Base-by-base conservation (phyloP, 2,329 filamentous ascomycete genomes). In the Beauveria caledonica region DNA sequence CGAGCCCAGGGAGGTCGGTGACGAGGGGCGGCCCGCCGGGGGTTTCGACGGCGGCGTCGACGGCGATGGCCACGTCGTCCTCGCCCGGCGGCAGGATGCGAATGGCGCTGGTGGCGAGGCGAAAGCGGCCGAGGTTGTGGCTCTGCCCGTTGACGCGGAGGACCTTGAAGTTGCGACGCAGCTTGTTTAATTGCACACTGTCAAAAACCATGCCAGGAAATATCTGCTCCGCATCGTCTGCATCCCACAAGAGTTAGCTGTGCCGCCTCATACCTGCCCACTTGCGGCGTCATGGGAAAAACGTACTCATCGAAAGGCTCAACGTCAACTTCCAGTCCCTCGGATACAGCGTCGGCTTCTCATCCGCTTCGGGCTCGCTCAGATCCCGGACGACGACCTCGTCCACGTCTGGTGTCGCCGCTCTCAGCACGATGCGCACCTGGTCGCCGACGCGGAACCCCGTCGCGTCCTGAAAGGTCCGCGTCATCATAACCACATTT, bases 141-240 rank as follows among this genome's bases (percentile, higher is more conserved):
- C 67, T 69, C 66, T 73, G 76, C 15, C 73, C 76, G 66, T 86
- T 80, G 57, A 95, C 85, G 5, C 80, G 75, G 7, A 73, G 63
- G 40, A 84, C 72, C 19, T 78, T 78, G 68, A 92, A 92, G 11
- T 62, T 66, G 11, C 71, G 69, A 5, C 71, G 68, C 1, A 69
- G 46, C 60, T 70, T 73, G 63, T 66, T 68, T 33, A 68, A 64
- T 21, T 51, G 64, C 25, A 86, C 68, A 21, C 86, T 80, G 29
- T 91, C 89, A 63, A 96, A 84, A 0, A 81, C 76, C 75, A 92
- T 84, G 5, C 88, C 89, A 3, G 85, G 80, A 39, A 87, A 83
- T 19, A 95, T 76, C 46, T 86, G 79, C 62, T 91, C 89, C 36
- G 88, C 83, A 60, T 83, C 78, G 42, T 76, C 84, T 86, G 63